Evolutionary conservation across 2,329 filamentous ascomycete genomes (phyloP).

Genomic region (Lecanicillium sp.): DNA sequence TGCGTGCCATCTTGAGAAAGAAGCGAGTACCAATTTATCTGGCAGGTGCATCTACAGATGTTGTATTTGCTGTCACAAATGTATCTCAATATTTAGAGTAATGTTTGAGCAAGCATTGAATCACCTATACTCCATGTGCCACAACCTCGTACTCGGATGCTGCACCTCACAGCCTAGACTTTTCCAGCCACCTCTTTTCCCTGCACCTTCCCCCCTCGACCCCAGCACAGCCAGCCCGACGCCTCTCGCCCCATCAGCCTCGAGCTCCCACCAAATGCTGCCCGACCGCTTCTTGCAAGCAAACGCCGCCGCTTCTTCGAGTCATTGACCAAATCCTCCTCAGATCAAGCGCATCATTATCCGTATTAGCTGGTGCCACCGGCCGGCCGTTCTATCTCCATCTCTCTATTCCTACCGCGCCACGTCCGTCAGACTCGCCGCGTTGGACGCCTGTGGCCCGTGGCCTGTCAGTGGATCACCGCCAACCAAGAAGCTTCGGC

Average conservation of each 20-base stretch:
- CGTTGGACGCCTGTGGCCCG: background rate
- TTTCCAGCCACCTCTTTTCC: constrained; percentile 13
- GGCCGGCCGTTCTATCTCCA: background rate
- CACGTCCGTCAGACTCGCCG: too few species aligned
- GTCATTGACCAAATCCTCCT: constrained; percentile 2
- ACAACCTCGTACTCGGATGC: background rate
- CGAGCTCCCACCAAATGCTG: background rate
- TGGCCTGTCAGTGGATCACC: constrained; percentile 1
- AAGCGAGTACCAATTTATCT: too few species aligned
- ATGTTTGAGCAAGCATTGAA: constrained; percentile 6
- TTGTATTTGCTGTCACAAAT: too few species aligned
- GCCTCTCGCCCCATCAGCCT: constrained; percentile 1
- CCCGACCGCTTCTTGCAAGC: constrained; percentile 14
- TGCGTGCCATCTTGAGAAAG: too few species aligned
- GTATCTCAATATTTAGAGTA: too few species aligned
- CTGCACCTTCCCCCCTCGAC: background rate
- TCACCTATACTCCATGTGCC: background rate
- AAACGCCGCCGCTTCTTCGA: constrained; percentile 4
- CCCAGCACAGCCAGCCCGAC: constrained; percentile 4
- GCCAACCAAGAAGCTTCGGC: constrained; percentile 5
- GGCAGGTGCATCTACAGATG: too few species aligned
- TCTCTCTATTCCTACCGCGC: too few species aligned
- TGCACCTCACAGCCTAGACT: constrained; percentile 4
- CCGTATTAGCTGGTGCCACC: background rate
- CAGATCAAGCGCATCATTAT: background rate